Percentiles rank a stretch among this genome's conserved stretches.
Conservation (phyloP, 1,139 yeast species). For the Debaryomyces sp. region DNA sequence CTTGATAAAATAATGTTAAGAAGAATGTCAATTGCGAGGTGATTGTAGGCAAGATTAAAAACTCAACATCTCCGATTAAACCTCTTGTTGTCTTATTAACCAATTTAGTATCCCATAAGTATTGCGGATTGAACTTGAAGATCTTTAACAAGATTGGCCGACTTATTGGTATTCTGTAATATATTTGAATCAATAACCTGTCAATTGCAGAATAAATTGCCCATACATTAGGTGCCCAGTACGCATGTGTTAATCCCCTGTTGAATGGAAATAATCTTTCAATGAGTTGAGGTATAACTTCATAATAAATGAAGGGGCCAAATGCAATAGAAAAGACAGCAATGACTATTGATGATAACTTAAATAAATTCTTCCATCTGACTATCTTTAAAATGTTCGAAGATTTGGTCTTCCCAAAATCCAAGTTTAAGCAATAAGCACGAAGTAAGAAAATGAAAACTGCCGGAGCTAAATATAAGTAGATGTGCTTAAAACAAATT, state of each 20-base stretch:
- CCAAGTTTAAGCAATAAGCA: constrained; percentile 60
- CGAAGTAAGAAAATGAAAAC: constrained; percentile 80
- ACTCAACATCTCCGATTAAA: constrained; percentile 85
- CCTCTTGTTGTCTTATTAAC: constrained; percentile 72
- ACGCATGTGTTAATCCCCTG: constrained; percentile 94
- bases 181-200: constrained; percentile 61
- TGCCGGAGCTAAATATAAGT: constrained; percentile 91
- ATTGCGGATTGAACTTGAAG: constrained; percentile 35
- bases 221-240: constrained; percentile 99
- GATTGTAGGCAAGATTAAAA: constrained; percentile 77
- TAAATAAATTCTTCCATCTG: constrained; percentile 59
- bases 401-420: constrained; percentile 30
- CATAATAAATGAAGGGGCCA: constrained; percentile 72
- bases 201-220: constrained; percentile 89
- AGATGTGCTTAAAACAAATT: constrained; percentile 92
- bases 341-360: constrained; percentile 68
- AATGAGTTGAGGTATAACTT: constrained; percentile 66
- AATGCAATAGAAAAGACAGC: constrained; percentile 69
- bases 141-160: constrained; percentile 36
- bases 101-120: constrained; percentile 26
- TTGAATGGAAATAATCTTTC: constrained; percentile 87
- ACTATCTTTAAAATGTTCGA: constrained; percentile 38
- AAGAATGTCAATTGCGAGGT: constrained; percentile 77
- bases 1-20: constrained; percentile 79
- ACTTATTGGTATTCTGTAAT: constrained; percentile 47